phyloP scores from a whole-genome alignment of 129 eudicot genomes.

The Pittosporum tobira region DNA sequence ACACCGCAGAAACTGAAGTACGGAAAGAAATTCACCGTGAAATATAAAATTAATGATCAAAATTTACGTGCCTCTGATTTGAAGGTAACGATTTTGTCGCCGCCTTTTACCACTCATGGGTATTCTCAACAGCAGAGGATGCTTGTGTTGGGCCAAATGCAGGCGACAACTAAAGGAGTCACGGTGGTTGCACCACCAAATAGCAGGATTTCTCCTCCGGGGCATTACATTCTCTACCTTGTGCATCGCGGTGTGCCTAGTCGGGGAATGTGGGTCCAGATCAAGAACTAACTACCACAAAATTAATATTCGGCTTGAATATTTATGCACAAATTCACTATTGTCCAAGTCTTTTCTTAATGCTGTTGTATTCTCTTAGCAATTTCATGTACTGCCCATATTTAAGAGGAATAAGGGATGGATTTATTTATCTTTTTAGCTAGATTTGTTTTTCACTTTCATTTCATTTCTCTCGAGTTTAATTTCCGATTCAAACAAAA shows the following conservation, averaged over 20 bases:
- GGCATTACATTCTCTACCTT: constrained; percentile 16
- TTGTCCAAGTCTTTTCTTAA: not conserved
- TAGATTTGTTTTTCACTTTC: too few species aligned
- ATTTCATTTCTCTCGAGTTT: too few species aligned
- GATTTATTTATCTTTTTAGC: too few species aligned
- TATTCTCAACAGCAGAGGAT: constrained; percentile 26
- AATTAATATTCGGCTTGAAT: too few species aligned
- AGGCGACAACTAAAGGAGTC: not conserved
- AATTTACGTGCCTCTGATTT: not conserved
- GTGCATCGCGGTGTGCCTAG: constrained; percentile 19
- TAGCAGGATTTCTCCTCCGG: constrained; percentile 26
- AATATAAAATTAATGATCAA: not conserved
- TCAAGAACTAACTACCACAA: not conserved
- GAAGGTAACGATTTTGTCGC: constrained; percentile 16
- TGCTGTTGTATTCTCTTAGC: constrained; percentile 1
- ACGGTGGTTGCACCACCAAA: constrained; percentile 7
- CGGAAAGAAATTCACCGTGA: constrained; percentile 22
- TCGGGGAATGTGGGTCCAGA: constrained; percentile 16
- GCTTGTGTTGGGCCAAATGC: not conserved
- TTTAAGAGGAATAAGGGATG: constrained; percentile 5
- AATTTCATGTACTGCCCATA: not conserved
- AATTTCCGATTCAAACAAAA: too few species aligned
- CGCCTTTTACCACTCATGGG: constrained; percentile 31
- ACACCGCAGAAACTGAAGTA: constrained; percentile 30
- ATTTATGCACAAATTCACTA: not conserved